phyloP scores from a whole-genome alignment of 208 protist species.

The Eutreptiella sp. region DNA sequence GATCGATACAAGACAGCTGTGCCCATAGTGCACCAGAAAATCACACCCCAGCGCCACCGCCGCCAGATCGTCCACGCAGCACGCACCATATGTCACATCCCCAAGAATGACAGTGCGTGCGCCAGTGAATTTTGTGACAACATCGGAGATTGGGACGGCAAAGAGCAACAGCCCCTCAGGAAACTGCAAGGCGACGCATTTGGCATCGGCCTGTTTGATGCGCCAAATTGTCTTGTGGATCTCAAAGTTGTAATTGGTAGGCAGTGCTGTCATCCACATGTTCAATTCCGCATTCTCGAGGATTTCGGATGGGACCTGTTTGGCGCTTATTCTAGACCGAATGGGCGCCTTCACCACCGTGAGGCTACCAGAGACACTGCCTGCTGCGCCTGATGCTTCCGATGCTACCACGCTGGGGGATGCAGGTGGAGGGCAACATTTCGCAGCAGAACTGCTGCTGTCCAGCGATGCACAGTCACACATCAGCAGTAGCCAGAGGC shows the following conservation, averaged over 20 bases:
- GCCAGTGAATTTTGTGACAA: slow-evolving; percentile 77
- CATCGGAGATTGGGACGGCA: slow-evolving; percentile 90
- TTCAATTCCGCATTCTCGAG: too few species aligned
- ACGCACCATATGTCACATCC: slow-evolving; percentile 98
- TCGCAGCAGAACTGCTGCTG: too few species aligned
- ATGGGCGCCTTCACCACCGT: too few species aligned
- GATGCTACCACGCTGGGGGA: too few species aligned
- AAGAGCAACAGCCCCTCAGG: slow-evolving; percentile 97
- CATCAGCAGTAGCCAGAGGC: too few species aligned
- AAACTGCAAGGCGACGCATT: slow-evolving; percentile 93
- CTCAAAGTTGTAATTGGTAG: slow-evolving; percentile 97
- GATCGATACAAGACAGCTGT: slow-evolving; percentile 91
- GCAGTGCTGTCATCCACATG: slow-evolving; percentile 59
- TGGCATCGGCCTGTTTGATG: slow-evolving; percentile 70
- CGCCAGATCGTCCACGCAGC: slow-evolving; percentile 97
- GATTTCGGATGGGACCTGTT: too few species aligned
- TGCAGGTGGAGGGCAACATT: too few species aligned
- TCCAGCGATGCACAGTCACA: too few species aligned
- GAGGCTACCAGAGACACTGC: too few species aligned
- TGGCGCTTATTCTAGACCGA: too few species aligned
- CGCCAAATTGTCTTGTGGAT: slow-evolving; percentile 95
- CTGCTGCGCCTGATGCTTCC: too few species aligned
- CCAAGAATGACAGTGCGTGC: slow-evolving; percentile 93
- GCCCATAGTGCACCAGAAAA: slow-evolving; percentile 98
- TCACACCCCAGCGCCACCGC: slow-evolving; percentile 87